A percentile compares a stretch with the other conserved stretches of the same genome.
Evolutionary conservation across 2,329 filamentous ascomycete species (phyloP).

Genomic region (Aspergillus sp.): DNA sequence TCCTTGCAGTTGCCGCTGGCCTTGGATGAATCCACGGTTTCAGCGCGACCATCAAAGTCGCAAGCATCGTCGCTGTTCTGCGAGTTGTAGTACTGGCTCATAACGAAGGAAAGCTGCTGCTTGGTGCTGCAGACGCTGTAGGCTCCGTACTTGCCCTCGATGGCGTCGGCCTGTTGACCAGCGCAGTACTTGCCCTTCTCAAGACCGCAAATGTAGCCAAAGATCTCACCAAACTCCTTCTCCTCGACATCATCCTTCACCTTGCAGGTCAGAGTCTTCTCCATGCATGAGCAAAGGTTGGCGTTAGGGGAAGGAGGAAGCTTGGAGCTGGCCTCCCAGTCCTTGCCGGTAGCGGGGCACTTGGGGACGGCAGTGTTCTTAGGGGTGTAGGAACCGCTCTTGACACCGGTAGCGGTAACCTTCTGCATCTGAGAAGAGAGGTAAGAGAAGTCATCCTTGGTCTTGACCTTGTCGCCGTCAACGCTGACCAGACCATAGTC

Average conservation of each 20-base stretch:
- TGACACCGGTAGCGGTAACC: slow-evolving; percentile 65
- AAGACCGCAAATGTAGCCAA: slow-evolving; percentile 52
- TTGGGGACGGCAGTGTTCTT: slow-evolving; percentile 65
- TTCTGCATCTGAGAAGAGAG: slow-evolving; percentile 69
- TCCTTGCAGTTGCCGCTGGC: slow-evolving; percentile 35
- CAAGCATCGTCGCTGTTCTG: slow-evolving; percentile 39
- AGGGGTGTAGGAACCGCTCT: slow-evolving; percentile 68
- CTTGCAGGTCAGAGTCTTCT: slow-evolving; percentile 68
- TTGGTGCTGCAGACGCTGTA: slow-evolving; percentile 49
- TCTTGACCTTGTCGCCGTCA: slow-evolving; percentile 61
- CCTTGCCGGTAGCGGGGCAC: slow-evolving; percentile 66
- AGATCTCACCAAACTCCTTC: slow-evolving; percentile 61
- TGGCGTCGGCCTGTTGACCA: slow-evolving; percentile 42
- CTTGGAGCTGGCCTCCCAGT: slow-evolving; percentile 67
- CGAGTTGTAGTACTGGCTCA: slow-evolving; percentile 48
- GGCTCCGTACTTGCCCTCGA: slow-evolving; percentile 46
- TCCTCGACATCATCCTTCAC: slow-evolving; percentile 59
- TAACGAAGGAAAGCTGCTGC: slow-evolving; percentile 48
- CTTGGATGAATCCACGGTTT: slow-evolving; percentile 32
- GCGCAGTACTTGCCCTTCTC: slow-evolving; percentile 32
- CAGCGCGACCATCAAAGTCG: slow-evolving; percentile 46
- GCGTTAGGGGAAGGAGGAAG: slow-evolving; percentile 83
- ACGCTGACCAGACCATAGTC: slow-evolving; percentile 72
- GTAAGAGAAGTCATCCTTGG: slow-evolving; percentile 71
- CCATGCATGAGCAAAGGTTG: slow-evolving; percentile 83